These are phyloP conservation scores for Closterium sp. DNA, from an alignment of 139 green algal species.

Conservation along the genomic window DNA sequence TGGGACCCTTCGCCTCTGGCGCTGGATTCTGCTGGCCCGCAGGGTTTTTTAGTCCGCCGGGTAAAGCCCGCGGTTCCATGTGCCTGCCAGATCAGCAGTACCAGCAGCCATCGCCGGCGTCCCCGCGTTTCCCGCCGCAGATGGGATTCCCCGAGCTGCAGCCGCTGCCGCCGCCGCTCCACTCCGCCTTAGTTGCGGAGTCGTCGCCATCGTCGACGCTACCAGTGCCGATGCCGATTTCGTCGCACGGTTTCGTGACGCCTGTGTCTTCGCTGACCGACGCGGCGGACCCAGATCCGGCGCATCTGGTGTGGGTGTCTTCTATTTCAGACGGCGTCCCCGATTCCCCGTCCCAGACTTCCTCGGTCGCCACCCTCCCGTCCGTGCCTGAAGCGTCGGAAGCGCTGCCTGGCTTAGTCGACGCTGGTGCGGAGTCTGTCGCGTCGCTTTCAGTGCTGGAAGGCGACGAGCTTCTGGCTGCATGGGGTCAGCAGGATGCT, in stretches of 20 bases:
- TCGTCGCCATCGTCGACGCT: background rate
- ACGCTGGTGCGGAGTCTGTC: background rate
- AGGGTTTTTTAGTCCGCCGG: background rate
- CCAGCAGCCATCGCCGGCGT: background rate
- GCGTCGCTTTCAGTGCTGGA: no score
- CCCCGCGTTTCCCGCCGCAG: background rate
- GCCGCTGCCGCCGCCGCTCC: background rate
- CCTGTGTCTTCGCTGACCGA: background rate
- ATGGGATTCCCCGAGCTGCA: background rate
- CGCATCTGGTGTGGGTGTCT: background rate
- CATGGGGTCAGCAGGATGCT: background rate
- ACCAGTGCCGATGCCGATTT: background rate
- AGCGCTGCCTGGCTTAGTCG: no score
- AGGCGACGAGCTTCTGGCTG: background rate
- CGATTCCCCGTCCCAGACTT: background rate
- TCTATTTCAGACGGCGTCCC: background rate
- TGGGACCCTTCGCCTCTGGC: background rate
- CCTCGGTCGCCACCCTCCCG: background rate
- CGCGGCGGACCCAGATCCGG: background rate
- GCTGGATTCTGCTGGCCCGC: background rate
- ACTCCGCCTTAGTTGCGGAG: background rate
- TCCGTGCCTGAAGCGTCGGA: no score
- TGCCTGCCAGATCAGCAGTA: background rate
- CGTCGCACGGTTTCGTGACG: background rate
- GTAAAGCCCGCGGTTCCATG: background rate